A percentile compares a stretch with the other conserved stretches of the same genome.
phyloP scores from a whole-genome alignment of 2,329 filamentous ascomycete species.

The Epicoccum nigrum region DNA sequence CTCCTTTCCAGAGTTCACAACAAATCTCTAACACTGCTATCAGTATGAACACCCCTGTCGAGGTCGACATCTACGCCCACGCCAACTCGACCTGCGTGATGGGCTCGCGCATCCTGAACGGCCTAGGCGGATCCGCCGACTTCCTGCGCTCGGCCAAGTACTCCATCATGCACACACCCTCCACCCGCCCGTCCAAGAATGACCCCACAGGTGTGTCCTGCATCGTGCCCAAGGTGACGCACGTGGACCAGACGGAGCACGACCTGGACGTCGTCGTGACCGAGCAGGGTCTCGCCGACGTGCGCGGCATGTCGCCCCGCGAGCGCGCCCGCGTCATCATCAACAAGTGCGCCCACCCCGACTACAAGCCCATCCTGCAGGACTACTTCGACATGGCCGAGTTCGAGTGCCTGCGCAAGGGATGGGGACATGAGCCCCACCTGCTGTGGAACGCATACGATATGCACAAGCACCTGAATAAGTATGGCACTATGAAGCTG shows the following conservation, averaged over 20 bases:
- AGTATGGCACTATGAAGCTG: conserved; percentile 90
- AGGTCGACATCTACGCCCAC: conserved; percentile 94
- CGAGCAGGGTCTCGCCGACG: conserved; percentile 79
- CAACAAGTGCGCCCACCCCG: conserved; percentile 82
- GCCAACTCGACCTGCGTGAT: conserved; percentile 91
- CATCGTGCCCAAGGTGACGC: conserved; percentile 93
- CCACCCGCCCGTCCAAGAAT: conserved; percentile 77
- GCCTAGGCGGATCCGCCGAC: conserved; percentile 80
- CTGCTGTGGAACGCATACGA: conserved; percentile 85
- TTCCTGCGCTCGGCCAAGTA: conserved; percentile 82
- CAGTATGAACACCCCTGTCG: conserved; percentile 90
- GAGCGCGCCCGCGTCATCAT: conserved; percentile 87
- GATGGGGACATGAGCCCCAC: conserved; percentile 89
- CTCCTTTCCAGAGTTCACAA: not conserved
- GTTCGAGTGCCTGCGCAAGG: conserved; percentile 82
- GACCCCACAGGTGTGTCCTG: conserved; percentile 82
- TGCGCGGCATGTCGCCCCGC: conserved; percentile 77
- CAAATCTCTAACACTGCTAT: not conserved
- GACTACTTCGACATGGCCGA: conserved; percentile 88
- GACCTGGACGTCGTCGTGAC: conserved; percentile 89
- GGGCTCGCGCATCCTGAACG: conserved; percentile 86
- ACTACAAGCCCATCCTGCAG: conserved; percentile 80
- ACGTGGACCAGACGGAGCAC: conserved; percentile 91
- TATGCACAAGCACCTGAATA: conserved; percentile 81
- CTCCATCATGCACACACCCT: conserved; percentile 92